Evolutionary conservation across 2,329 filamentous ascomycete genomes (phyloP).

Genomic region (Trichoderma endophyticum): DNA sequence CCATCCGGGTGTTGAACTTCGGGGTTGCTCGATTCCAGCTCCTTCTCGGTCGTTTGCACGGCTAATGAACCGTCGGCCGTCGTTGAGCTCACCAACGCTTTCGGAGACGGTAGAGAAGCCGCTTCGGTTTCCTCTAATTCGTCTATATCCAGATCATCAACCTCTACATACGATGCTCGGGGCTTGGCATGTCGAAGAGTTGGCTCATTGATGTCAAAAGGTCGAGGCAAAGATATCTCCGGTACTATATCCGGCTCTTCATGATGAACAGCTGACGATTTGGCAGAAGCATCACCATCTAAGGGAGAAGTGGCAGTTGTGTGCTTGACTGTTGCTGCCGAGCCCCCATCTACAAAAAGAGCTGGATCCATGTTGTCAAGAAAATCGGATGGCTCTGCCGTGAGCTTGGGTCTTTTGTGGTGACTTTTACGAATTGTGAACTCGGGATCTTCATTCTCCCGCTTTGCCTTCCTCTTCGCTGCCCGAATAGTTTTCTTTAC

Average conservation of each 20-base stretch:
- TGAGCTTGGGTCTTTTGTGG: slow-evolving; percentile 39
- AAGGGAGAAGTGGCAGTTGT: slow-evolving; percentile 23
- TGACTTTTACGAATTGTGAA: slow-evolving; percentile 45
- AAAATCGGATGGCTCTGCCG: slow-evolving; percentile 29
- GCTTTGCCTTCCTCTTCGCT: slow-evolving; percentile 51
- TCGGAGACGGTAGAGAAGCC: not conserved
- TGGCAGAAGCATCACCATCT: slow-evolving; percentile 21
- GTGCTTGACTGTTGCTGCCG: not conserved
- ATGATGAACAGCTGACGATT: slow-evolving; percentile 13
- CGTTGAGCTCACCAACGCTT: slow-evolving; percentile 8
- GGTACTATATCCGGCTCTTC: slow-evolving; percentile 24
- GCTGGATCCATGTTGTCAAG: slow-evolving; percentile 52
- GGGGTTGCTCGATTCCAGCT: not conserved
- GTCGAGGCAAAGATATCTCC: slow-evolving; percentile 26
- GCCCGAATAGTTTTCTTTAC: slow-evolving; percentile 53
- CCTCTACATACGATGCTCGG: slow-evolving; percentile 48
- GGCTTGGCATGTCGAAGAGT: slow-evolving; percentile 52
- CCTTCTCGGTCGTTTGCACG: not conserved
- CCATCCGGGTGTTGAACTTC: not conserved
- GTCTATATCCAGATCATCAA: slow-evolving; percentile 41
- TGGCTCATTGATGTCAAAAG: slow-evolving; percentile 44
- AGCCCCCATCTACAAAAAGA: slow-evolving; percentile 37
- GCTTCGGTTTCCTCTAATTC: slow-evolving; percentile 44
- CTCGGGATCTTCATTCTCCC: slow-evolving; percentile 54
- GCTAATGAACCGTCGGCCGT: slow-evolving; percentile 24